Conservation (phyloP, 1,284 basidiomycete species). For the Meira miltonrushii region DNA sequence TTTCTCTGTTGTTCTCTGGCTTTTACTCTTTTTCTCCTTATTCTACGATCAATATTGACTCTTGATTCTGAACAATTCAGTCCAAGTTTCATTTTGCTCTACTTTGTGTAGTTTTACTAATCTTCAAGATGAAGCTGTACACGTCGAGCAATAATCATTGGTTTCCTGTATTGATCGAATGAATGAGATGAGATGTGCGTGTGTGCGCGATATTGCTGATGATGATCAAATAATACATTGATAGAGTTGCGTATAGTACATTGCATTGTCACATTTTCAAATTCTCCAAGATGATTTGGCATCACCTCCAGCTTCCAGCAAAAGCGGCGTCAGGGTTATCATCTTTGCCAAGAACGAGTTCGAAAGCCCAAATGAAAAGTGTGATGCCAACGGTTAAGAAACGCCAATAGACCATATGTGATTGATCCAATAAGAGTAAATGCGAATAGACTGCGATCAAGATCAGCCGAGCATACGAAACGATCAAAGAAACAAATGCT, state of each 20-base stretch:
- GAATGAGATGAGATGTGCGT: too few species aligned
- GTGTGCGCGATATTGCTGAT: too few species aligned
- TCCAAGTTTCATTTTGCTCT: too few species aligned
- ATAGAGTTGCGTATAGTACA: too few species aligned
- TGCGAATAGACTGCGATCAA: slow-evolving; percentile 50
- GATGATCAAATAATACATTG: too few species aligned
- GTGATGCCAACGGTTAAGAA: slow-evolving; percentile 48
- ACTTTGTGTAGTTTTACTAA: too few species aligned
- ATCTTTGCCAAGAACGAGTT: slow-evolving; percentile 34
- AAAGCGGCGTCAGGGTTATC: slow-evolving; percentile 10
- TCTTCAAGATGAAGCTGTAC: too few species aligned
- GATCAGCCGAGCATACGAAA: slow-evolving; percentile 44
- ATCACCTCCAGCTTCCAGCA: slow-evolving; percentile 1
- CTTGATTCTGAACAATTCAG: too few species aligned
- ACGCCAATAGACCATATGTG: slow-evolving; percentile 49
- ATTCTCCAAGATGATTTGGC: too few species aligned
- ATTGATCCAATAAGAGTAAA: slow-evolving; percentile 46
- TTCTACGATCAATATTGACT: not conserved
- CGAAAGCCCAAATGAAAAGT: slow-evolving; percentile 43
- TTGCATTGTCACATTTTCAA: not conserved
- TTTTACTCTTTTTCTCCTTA: not conserved
- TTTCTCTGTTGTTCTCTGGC: not conserved
- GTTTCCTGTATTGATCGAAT: too few species aligned
- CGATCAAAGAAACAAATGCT: slow-evolving; percentile 24
- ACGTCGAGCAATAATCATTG: too few species aligned